phyloP scores from a whole-genome alignment of 345 rosid genomes.

The Dipteronia sinensis region DNA sequence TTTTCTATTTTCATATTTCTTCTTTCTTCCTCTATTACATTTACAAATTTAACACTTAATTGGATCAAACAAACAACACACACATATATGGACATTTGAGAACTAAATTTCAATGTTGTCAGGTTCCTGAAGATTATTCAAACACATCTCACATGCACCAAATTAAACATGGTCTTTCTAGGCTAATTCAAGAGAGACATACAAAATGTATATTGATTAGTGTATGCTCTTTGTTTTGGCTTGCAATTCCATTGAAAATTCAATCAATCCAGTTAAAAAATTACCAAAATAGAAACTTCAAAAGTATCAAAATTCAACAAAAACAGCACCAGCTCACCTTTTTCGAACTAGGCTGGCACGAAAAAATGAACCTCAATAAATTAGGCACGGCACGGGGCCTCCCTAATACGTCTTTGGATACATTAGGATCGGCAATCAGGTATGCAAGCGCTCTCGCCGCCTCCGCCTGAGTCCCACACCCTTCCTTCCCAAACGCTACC shows the following conservation, averaged over 20 bases:
- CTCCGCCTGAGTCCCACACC: conserved; percentile 81
- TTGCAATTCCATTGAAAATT: neutral
- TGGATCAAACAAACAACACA: neutral
- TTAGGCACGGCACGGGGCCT: conserved; percentile 83
- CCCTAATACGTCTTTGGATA: conserved; percentile 68
- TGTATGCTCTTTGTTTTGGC: neutral
- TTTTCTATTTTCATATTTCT: neutral
- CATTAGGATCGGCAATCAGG: conserved; percentile 83
- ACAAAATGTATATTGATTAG: neutral
- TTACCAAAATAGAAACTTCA: neutral
- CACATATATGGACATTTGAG: neutral
- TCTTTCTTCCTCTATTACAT: too few species aligned
- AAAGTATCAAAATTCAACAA: conserved; percentile 2
- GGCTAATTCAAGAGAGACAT: neutral
- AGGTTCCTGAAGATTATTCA: neutral
- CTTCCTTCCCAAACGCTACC: conserved; percentile 59
- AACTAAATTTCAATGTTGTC: neutral
- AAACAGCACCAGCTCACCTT: conserved; percentile 48
- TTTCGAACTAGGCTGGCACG: conserved; percentile 75
- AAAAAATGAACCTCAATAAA: conserved; percentile 80
- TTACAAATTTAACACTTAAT: neutral
- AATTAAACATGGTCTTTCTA: neutral
- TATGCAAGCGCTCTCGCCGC: conserved; percentile 91
- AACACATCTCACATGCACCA: neutral
- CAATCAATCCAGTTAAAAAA: neutral